Conservation (phyloP, 257 asterid genomes). For the Nicotiana tomentosiformis region DNA sequence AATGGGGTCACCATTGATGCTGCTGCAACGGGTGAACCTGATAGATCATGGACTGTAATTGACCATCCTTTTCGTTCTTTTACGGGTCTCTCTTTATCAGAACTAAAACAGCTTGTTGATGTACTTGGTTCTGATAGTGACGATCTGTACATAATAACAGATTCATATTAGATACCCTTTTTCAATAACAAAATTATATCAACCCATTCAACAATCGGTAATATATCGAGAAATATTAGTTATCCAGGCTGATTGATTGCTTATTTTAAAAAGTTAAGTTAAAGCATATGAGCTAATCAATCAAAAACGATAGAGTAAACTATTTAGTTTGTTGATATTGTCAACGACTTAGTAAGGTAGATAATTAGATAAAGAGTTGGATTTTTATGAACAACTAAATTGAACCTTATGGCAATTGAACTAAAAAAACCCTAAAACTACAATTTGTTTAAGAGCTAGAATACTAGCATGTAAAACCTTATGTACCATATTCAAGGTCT, state of each 20-base stretch:
- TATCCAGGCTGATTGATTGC: not conserved
- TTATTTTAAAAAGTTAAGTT: not conserved
- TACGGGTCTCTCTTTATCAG: constrained; percentile 21
- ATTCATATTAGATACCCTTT: constrained; percentile 12
- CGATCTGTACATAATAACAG: constrained; percentile 48
- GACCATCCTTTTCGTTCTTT: constrained; percentile 98
- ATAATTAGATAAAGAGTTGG: not conserved
- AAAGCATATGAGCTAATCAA: not conserved
- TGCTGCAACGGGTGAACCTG: constrained; percentile 92
- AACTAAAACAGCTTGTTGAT: constrained; percentile 52
- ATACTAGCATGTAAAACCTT: not conserved
- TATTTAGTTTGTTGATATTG: not conserved
- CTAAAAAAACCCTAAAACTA: not conserved
- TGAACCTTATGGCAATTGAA: not conserved
- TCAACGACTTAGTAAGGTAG: not conserved
- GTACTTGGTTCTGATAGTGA: constrained; percentile 66
- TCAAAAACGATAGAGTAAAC: not conserved
- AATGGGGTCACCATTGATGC: constrained; percentile 98
- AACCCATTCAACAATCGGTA: not conserved
- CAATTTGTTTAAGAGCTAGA: not conserved
- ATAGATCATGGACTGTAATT: constrained; percentile 86
- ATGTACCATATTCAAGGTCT: not conserved
- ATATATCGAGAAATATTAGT: not conserved
- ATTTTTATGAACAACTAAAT: not conserved
- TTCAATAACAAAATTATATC: not conserved